A percentile compares a stretch with the other conserved stretches of the same genome.
phyloP scores from a whole-genome alignment of 768 basidiomycete species.

The Pilatotrama ljubarskyi region DNA sequence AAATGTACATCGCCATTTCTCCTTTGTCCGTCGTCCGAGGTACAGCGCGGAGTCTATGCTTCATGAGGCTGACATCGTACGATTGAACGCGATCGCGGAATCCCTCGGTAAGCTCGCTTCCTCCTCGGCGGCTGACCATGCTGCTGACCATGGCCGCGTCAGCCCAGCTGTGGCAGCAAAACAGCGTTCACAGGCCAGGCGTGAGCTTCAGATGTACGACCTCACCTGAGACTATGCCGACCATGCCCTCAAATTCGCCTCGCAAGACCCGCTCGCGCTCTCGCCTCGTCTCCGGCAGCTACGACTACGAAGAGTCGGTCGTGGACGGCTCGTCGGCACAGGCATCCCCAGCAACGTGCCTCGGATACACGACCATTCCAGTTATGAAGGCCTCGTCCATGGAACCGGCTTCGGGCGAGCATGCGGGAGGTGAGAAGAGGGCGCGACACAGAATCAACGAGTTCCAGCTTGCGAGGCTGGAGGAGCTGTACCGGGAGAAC shows the following conservation, averaged over 20 bases:
- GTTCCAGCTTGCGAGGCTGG: slow-evolving; percentile 27
- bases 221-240: too few relatives aligned
- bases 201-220: too few relatives aligned
- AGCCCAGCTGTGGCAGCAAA: too few relatives aligned
- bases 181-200: too few relatives aligned
- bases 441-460: slow-evolving; percentile 41
- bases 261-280: slow-evolving; percentile 16
- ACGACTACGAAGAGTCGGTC: not conserved
- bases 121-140: not conserved
- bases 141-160: not conserved
- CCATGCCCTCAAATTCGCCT: not conserved
- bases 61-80: not conserved
- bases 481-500: slow-evolving; percentile 25
- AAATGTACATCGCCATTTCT: too few relatives aligned
- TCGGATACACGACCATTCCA: not conserved
- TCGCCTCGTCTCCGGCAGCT: not conserved
- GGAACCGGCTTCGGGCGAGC: not conserved
- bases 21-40: too few relatives aligned
- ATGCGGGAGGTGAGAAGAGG: slow-evolving; percentile 24
- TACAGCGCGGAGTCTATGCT: too few relatives aligned
- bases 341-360: not conserved
- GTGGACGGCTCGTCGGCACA: not conserved
- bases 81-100: slow-evolving; percentile 2
- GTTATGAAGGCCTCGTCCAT: slow-evolving; percentile 10
- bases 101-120: not conserved